phyloP scores from a whole-genome alignment of 2,329 filamentous ascomycete genomes.

The Exophiala lecanii-corni region DNA sequence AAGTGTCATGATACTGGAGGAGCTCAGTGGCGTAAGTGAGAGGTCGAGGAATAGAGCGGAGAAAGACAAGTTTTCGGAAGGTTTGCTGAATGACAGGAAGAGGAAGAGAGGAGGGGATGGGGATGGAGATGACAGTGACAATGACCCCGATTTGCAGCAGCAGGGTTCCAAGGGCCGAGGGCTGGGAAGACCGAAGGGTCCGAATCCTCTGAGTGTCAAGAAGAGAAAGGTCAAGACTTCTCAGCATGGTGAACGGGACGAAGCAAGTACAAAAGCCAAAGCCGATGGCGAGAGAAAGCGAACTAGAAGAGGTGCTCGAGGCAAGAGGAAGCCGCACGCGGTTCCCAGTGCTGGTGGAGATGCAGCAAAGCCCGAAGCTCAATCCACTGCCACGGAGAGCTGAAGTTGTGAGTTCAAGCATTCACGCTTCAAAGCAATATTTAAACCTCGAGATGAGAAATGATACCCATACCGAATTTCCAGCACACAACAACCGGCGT shows the following conservation, averaged over 20 bases:
- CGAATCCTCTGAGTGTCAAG: conserved; percentile 46
- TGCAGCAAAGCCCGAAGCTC: too few relatives aligned
- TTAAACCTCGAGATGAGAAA: too few relatives aligned
- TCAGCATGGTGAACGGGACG: conserved; percentile 7
- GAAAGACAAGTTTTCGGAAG: conserved; percentile 43
- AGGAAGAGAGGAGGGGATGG: conserved; percentile 34
- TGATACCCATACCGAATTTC: too few relatives aligned
- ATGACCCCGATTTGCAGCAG: conserved; percentile 21
- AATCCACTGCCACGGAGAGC: neutral
- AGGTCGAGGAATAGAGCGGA: conserved; percentile 41
- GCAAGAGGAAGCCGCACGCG: conserved; percentile 1
- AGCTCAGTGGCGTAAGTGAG: conserved; percentile 42
- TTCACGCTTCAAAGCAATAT: too few relatives aligned
- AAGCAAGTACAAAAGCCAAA: conserved; percentile 17
- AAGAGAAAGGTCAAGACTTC: conserved; percentile 38
- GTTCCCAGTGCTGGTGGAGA: too few relatives aligned
- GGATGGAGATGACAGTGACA: conserved; percentile 23
- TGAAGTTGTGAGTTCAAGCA: too few relatives aligned
- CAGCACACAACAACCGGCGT: too few relatives aligned
- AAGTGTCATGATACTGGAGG: conserved; percentile 48
- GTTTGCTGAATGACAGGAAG: conserved; percentile 32
- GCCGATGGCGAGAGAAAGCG: conserved; percentile 21
- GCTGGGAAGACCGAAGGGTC: conserved; percentile 39
- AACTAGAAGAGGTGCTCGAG: conserved; percentile 12
- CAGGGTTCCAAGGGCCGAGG: conserved; percentile 29